Conservation (phyloP, 768 basidiomycete species). For the Podaxis sp. region DNA sequence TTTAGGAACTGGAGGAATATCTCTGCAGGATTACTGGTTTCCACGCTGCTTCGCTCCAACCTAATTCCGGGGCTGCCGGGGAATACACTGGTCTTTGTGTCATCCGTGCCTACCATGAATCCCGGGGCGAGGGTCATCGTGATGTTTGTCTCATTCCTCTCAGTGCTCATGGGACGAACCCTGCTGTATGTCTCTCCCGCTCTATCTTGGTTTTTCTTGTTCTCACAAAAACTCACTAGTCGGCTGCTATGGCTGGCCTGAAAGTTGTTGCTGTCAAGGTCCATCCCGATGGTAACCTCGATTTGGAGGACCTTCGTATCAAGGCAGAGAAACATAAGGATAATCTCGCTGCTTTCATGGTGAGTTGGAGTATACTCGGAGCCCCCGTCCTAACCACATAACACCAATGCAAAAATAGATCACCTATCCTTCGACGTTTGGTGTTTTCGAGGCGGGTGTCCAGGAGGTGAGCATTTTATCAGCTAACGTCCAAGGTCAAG, state of each 20-base stretch:
- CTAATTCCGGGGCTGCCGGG: conserved; percentile 97
- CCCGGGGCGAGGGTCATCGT: conserved; percentile 80
- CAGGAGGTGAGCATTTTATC: conserved; percentile 48
- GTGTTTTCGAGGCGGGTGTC: conserved; percentile 94
- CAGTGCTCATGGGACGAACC: conserved; percentile 98
- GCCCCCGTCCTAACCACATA: conserved; percentile 3
- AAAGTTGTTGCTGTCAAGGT: conserved; percentile 97
- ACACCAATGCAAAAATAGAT: conserved; percentile 50
- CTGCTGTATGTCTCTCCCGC: conserved; percentile 63
- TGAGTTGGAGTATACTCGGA: conserved; percentile 27
- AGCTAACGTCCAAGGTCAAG: background rate
- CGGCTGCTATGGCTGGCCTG: conserved; percentile 95
- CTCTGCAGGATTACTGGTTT: conserved; percentile 97
- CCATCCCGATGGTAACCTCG: conserved; percentile 82
- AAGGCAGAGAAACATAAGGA: conserved; percentile 94
- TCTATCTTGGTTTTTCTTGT: background rate
- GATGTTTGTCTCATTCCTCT: conserved; percentile 93
- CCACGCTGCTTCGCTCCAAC: conserved; percentile 93
- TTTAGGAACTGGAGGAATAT: conserved; percentile 85
- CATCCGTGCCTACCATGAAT: conserved; percentile 92
- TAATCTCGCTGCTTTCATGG: conserved; percentile 95
- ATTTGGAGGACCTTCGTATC: conserved; percentile 77
- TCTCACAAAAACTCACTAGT: conserved; percentile 45
- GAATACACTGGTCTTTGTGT: conserved; percentile 96
- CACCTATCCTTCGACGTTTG: conserved; percentile 96